Percentiles rank a stretch among this genome's conserved stretches.
These are phyloP conservation scores for Sclerospora graminicola DNA, from an alignment of 352 stramenopile species.

Conservation along the genomic window DNA sequence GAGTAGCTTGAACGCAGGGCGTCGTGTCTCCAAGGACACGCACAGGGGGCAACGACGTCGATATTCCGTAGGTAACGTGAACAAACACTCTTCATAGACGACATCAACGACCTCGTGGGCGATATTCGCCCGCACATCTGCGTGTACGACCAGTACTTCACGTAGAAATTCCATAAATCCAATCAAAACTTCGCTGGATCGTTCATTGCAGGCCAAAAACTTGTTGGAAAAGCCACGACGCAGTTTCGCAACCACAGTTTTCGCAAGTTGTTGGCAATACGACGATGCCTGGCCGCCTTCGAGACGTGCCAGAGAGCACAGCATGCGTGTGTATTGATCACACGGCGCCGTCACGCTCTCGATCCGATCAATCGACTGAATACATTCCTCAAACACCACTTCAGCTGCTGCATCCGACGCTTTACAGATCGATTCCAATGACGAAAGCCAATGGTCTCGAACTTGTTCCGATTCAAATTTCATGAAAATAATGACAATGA, in stretches of 20 bases:
- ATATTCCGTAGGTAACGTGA: slow-evolving; percentile 63
- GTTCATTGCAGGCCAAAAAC: slow-evolving; percentile 66
- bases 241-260: slow-evolving; percentile 48
- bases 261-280: slow-evolving; percentile 43
- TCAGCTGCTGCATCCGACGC: slow-evolving; percentile 28
- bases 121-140: slow-evolving; percentile 37
- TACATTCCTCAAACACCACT: slow-evolving; percentile 60
- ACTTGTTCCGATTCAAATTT: slow-evolving; percentile 64
- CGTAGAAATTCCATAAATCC: slow-evolving; percentile 71
- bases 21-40: slow-evolving; percentile 63
- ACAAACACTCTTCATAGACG: slow-evolving; percentile 78
- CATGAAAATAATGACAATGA: slow-evolving; percentile 51
- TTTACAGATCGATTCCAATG: slow-evolving; percentile 60
- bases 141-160: slow-evolving; percentile 52
- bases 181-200: slow-evolving; percentile 54
- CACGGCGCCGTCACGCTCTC: slow-evolving; percentile 48
- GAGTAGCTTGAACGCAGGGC: slow-evolving; percentile 72
- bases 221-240: slow-evolving; percentile 65
- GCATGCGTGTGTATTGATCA: slow-evolving; percentile 63
- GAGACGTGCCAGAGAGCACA: slow-evolving; percentile 60
- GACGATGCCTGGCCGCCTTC: slow-evolving; percentile 29
- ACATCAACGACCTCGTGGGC: slow-evolving; percentile 62
- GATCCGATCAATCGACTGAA: slow-evolving; percentile 49
- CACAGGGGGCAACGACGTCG: slow-evolving; percentile 58
- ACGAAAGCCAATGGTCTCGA: slow-evolving; percentile 78